Evolutionary conservation across 108 stramenopile species (phyloP).

Genomic region (Nannochloropsis gaditana): DNA sequence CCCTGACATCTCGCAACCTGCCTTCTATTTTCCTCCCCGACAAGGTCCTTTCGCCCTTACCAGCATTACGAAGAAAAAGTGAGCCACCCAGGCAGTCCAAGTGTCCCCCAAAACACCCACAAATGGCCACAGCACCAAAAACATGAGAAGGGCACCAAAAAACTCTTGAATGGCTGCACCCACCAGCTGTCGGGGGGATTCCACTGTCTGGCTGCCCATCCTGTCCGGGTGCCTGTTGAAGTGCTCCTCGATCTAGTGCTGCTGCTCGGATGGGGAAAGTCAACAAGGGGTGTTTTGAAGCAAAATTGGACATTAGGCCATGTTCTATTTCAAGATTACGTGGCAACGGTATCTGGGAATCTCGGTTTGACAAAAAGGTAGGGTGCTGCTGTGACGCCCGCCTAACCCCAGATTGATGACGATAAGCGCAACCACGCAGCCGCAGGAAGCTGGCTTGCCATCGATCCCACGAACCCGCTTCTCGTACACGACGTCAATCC

Average conservation of each 20-base stretch:
- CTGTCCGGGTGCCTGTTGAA: not conserved
- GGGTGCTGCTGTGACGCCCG: too few relatives aligned
- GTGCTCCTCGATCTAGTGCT: not conserved
- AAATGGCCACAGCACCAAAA: constrained; percentile 43
- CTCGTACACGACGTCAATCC: too few relatives aligned
- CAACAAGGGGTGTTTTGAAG: not conserved
- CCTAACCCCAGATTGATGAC: too few relatives aligned
- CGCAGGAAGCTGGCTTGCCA: too few relatives aligned
- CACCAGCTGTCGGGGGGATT: not conserved
- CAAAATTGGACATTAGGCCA: too few relatives aligned
- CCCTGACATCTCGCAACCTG: not conserved
- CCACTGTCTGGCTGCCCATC: not conserved
- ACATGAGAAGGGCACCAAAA: constrained; percentile 33
- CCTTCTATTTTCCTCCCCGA: not conserved
- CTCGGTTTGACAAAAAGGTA: too few relatives aligned
- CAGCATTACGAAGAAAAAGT: constrained; percentile 49
- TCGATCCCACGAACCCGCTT: too few relatives aligned
- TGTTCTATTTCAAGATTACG: too few relatives aligned
- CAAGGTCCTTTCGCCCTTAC: constrained; percentile 18
- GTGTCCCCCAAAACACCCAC: constrained; percentile 44
- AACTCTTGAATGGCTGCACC: constrained; percentile 33
- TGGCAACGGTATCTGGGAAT: too few relatives aligned
- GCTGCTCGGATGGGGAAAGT: too few relatives aligned
- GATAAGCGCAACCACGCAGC: too few relatives aligned
- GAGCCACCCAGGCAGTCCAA: constrained; percentile 42